Evolutionary conservation across 2,329 filamentous ascomycete species (phyloP).

Genomic region (Exophiala viscosa): DNA sequence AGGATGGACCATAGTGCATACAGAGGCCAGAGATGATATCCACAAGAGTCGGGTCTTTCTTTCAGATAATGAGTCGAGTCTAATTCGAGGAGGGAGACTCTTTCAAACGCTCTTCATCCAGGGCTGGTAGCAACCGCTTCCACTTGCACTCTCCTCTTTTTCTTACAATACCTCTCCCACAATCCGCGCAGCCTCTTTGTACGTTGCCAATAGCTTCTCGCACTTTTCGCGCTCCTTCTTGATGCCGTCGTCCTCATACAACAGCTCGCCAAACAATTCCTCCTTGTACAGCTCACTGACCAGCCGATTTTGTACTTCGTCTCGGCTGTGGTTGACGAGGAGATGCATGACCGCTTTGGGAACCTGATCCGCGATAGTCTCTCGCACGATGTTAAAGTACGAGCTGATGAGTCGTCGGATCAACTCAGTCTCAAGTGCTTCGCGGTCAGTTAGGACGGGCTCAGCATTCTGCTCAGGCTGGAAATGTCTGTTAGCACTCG

Average conservation of each 20-base stretch:
- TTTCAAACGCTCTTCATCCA: background rate
- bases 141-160: background rate
- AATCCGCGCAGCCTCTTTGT: conserved; percentile 96
- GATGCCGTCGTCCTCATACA: conserved; percentile 96
- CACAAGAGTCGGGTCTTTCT: background rate
- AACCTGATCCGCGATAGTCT: conserved; percentile 97
- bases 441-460: conserved; percentile 87
- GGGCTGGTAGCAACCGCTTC: background rate
- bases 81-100: background rate
- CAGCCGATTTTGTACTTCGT: conserved; percentile 93
- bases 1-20: no score
- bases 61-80: background rate
- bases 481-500: conserved; percentile 3
- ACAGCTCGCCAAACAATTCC: conserved; percentile 78
- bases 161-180: conserved; percentile 82
- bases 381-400: conserved; percentile 98
- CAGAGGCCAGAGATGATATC: no score
- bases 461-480: conserved; percentile 55
- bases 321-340: conserved; percentile 96
- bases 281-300: conserved; percentile 96
- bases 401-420: conserved; percentile 95
- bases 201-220: conserved; percentile 90
- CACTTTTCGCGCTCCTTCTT: conserved; percentile 99
- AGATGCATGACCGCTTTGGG: conserved; percentile 99
- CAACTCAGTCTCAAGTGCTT: conserved; percentile 95